phyloP scores from a whole-genome alignment of 2,329 filamentous ascomycete genomes.

The Fusarium sp. region DNA sequence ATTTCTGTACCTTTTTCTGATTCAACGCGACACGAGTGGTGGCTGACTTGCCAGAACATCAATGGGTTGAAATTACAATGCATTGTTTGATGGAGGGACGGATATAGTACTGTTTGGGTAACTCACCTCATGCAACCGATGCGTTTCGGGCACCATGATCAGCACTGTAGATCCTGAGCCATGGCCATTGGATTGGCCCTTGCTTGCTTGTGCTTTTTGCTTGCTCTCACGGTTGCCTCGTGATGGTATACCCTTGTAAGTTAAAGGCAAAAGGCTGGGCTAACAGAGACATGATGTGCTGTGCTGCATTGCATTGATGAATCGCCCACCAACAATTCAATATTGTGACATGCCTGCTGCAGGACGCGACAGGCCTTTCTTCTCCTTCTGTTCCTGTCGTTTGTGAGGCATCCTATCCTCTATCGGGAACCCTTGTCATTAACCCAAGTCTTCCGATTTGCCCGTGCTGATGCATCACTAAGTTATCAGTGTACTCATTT shows the following conservation, averaged over 20 bases:
- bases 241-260: slow-evolving; percentile 10
- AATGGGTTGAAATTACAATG: background rate
- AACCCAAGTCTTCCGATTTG: slow-evolving; percentile 25
- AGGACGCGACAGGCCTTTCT: background rate
- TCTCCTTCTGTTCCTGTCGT: slow-evolving; percentile 21
- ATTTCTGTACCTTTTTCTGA: slow-evolving; percentile 22
- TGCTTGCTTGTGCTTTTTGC: slow-evolving; percentile 7
- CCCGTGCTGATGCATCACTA: background rate
- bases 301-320: slow-evolving; percentile 21
- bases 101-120: background rate
- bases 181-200: background rate
- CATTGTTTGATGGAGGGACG: slow-evolving; percentile 3
- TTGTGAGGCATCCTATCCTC: slow-evolving; percentile 22
- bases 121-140: slow-evolving; percentile 3
- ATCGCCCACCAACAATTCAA: background rate
- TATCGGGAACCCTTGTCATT: slow-evolving; percentile 5
- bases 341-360: background rate
- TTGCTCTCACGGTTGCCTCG: slow-evolving; percentile 6
- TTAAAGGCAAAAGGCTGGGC: background rate
- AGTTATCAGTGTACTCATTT: background rate
- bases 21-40: background rate
- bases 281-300: slow-evolving; percentile 7
- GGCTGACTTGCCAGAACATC: slow-evolving; percentile 4
- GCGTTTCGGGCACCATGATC: slow-evolving; percentile 26
- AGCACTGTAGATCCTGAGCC: slow-evolving; percentile 16